Conservation (phyloP, 179 eudicot species). For the Gypsophila paniculata region DNA sequence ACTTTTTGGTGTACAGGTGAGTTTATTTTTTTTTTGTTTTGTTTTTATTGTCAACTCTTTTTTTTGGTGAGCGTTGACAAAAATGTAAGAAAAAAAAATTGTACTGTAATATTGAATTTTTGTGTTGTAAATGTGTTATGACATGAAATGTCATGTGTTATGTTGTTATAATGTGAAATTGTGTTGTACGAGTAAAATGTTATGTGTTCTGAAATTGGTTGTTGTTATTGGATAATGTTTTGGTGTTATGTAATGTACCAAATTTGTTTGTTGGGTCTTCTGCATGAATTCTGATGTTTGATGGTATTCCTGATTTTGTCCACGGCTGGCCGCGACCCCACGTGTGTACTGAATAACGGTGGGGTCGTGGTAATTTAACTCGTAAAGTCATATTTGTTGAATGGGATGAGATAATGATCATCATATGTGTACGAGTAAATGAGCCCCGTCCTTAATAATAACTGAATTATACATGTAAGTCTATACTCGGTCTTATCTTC, state of each 20-base stretch:
- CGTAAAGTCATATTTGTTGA: not conserved
- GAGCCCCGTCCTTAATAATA: not conserved
- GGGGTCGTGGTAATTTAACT: not conserved
- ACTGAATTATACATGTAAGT: not conserved
- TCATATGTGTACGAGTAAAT: not conserved
- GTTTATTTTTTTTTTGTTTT: constrained; percentile 8
- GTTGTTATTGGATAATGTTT: constrained; percentile 4
- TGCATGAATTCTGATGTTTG: constrained; percentile 5
- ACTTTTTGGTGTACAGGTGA: constrained; percentile 21
- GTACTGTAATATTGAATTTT: constrained; percentile 13
- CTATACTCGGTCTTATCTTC: not conserved
- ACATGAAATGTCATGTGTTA: not conserved
- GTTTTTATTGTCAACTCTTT: constrained; percentile 21
- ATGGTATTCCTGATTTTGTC: not conserved
- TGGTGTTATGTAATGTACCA: not conserved
- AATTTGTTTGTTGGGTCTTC: constrained; percentile 7
- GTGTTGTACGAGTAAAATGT: too few species aligned
- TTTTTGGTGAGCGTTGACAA: constrained; percentile 26
- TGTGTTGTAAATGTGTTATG: not conserved
- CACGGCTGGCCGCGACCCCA: not conserved
- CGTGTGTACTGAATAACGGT: not conserved
- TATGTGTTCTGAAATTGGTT: too few species aligned
- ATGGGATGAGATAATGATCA: not conserved
- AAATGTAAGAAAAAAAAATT: constrained; percentile 2
- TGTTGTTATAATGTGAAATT: too few species aligned